A percentile compares a stretch with the other conserved stretches of the same genome.
Evolutionary conservation across 805 yeast species (phyloP).

Genomic region (Yarrowia alimentaria): DNA sequence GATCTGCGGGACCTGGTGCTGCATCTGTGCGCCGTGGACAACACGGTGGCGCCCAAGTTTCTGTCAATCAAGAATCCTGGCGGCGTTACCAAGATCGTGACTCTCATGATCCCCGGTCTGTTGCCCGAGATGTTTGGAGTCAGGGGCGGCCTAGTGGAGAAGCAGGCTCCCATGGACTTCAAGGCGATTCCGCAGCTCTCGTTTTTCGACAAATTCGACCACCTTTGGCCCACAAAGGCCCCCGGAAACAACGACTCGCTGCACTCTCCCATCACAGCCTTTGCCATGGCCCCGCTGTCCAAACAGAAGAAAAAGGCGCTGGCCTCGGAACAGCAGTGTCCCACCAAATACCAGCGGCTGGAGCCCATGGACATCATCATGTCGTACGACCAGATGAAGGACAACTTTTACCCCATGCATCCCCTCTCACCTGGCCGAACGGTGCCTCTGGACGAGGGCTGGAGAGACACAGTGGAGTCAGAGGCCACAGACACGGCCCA

Average conservation of each 20-base stretch:
- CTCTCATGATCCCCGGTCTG: constrained; percentile 66
- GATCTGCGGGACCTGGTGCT: constrained; percentile 49
- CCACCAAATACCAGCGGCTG: constrained; percentile 36
- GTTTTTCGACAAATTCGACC: constrained; percentile 45
- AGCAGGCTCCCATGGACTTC: constrained; percentile 27
- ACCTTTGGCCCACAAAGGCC: constrained; percentile 50
- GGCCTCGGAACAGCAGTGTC: constrained; percentile 37
- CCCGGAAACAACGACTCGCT: constrained; percentile 67
- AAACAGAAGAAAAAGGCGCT: constrained; percentile 53
- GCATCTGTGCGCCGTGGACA: constrained; percentile 45
- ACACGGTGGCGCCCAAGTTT: constrained; percentile 48
- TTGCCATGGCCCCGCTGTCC: constrained; percentile 56
- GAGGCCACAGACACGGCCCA: too few species aligned
- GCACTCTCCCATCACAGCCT: constrained; percentile 54
- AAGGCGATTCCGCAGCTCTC: constrained; percentile 34
- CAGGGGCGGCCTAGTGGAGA: constrained; percentile 11
- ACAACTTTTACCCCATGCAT: constrained; percentile 63
- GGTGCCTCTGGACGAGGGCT: constrained; percentile 40
- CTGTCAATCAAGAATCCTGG: constrained; percentile 49
- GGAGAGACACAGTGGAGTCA: constrained; percentile 55
- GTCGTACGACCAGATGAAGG: constrained; percentile 48
- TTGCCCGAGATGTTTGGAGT: constrained; percentile 47
- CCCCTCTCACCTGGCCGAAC: constrained; percentile 37
- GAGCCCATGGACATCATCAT: constrained; percentile 55
- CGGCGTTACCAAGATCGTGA: constrained; percentile 53